Percentiles rank a stretch among this genome's conserved stretches.
Conservation (phyloP, 768 basidiomycete genomes). For the Zangia roseola region DNA sequence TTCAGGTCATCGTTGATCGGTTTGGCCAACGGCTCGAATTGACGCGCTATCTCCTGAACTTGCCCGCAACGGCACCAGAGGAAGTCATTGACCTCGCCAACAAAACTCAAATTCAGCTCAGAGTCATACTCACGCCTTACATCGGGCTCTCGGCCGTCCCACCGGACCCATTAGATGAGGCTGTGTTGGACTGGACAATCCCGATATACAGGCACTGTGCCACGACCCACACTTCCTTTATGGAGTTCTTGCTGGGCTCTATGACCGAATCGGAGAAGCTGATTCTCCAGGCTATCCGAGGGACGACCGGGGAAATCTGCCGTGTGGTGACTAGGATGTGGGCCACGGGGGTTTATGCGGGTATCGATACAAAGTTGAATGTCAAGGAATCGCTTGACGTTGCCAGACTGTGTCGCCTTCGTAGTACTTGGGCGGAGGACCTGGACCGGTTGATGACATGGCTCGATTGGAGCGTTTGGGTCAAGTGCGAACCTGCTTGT, state of each 20-base stretch:
- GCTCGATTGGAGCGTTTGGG: conserved; percentile 52
- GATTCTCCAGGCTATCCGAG: neutral
- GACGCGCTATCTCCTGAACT: conserved; percentile 18
- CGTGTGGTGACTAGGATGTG: conserved; percentile 4
- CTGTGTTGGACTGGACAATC: conserved; percentile 21
- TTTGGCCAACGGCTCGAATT: conserved; percentile 27
- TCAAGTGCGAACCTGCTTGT: conserved; percentile 45
- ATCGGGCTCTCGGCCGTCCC: conserved; percentile 11
- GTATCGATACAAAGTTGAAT: conserved; percentile 3
- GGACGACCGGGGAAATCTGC: neutral
- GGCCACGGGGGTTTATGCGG: conserved; percentile 21
- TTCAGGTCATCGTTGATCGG: conserved; percentile 7
- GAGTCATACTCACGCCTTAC: conserved; percentile 23
- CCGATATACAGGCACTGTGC: conserved; percentile 27
- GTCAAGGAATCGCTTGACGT: neutral
- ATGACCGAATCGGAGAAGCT: conserved; percentile 20
- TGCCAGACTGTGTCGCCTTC: neutral
- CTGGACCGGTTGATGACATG: conserved; percentile 40
- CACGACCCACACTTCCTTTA: conserved; percentile 15
- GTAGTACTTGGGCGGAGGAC: conserved; percentile 33
- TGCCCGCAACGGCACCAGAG: neutral
- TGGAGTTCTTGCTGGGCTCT: neutral
- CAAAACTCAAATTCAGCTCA: conserved; percentile 14
- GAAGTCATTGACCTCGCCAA: neutral
- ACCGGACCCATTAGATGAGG: neutral